These are phyloP conservation scores for Plasmodium cynomolgi DNA, from an alignment of 169 alveolate genomes.

Conservation along the genomic window DNA sequence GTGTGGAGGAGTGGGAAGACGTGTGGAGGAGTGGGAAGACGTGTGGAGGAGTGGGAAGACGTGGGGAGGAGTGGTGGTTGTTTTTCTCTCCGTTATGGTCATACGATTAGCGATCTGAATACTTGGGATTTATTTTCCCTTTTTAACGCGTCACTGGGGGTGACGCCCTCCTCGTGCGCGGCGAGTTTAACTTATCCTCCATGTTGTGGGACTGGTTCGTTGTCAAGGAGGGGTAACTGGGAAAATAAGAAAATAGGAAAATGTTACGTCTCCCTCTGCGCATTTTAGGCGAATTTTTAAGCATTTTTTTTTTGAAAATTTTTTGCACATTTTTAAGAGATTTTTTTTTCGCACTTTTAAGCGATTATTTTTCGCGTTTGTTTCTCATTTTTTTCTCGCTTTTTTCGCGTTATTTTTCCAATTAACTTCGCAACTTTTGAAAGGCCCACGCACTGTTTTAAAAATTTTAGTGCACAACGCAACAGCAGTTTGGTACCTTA, in stretches of 20 bases:
- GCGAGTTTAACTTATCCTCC: background rate
- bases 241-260: background rate
- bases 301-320: background rate
- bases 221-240: background rate
- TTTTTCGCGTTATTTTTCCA: background rate
- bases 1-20: background rate
- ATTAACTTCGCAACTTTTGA: background rate
- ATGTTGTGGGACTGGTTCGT: background rate
- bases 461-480: background rate
- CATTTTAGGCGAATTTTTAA: background rate
- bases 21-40: background rate
- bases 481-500: background rate
- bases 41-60: too few species aligned
- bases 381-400: background rate
- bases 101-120: background rate
- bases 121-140: background rate
- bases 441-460: background rate
- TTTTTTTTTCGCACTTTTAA: background rate
- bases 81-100: background rate
- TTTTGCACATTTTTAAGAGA: background rate
- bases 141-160: background rate
- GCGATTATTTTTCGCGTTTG: background rate
- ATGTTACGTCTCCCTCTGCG: background rate
- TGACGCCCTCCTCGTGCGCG: background rate
- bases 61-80: background rate